Evolutionary conservation across 495 filamentous ascomycete species (phyloP).

Genomic region (Aspergillus bridgeri): DNA sequence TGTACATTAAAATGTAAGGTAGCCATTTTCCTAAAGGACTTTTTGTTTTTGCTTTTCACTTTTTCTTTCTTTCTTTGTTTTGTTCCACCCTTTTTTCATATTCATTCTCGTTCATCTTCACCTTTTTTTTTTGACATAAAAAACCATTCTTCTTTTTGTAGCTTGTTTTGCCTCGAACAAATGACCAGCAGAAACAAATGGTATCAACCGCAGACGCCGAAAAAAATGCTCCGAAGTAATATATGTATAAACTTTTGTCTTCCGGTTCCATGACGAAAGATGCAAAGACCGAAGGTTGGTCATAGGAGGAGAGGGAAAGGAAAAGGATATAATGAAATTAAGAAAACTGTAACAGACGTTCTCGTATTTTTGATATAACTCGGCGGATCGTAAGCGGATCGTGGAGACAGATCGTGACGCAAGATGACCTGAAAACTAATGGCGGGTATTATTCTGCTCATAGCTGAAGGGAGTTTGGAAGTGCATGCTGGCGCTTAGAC

Average conservation of each 20-base stretch:
- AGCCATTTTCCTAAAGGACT: not conserved
- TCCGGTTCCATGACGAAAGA: conserved; percentile 1
- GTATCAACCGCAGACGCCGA: conserved; percentile 30
- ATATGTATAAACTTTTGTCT: conserved; percentile 4
- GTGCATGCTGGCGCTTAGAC: conserved; percentile 87
- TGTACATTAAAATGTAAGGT: not conserved
- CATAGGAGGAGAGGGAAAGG: not conserved
- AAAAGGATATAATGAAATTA: not conserved
- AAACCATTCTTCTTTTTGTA: conserved; percentile 4
- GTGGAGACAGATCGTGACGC: not conserved
- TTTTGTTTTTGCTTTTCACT: conserved; percentile 1
- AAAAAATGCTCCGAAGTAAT: conserved; percentile 20
- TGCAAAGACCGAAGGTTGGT: not conserved
- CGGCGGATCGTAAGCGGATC: not conserved
- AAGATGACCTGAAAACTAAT: conserved; percentile 21
- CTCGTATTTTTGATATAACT: not conserved
- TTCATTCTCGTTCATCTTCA: not conserved
- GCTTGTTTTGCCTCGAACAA: not conserved
- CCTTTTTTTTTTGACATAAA: not conserved
- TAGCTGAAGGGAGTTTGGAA: conserved; percentile 88
- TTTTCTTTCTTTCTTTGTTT: not conserved
- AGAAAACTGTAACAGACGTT: not conserved
- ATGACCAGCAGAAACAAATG: conserved; percentile 20
- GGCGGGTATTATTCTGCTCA: conserved; percentile 50
- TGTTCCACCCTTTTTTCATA: not conserved